Percentiles rank a stretch among this genome's conserved stretches.
Conservation (phyloP, 352 stramenopile species). For the Phytophthora fragariaefolia region DNA sequence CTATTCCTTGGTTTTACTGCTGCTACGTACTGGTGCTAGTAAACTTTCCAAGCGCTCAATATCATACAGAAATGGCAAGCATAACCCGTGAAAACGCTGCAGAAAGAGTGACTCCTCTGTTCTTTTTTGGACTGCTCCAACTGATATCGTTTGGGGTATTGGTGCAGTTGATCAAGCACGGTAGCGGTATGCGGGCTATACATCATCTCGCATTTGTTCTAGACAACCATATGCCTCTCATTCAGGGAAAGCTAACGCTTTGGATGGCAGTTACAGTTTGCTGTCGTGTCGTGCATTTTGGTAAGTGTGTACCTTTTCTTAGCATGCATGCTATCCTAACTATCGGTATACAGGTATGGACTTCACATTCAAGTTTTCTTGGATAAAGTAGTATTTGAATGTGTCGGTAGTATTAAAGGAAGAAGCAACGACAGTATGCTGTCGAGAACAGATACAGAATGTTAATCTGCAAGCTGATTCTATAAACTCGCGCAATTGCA, state of each 20-base stretch:
- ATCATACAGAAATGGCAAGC: conserved; percentile 6
- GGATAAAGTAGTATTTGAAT: background rate
- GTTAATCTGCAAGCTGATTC: too few species aligned
- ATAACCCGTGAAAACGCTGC: conserved; percentile 3
- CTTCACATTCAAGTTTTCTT: background rate
- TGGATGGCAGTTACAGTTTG: conserved; percentile 31
- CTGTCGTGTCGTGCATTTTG: conserved; percentile 23
- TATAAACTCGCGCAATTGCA: too few species aligned
- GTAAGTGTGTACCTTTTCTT: conserved; percentile 8
- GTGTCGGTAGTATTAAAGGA: too few species aligned
- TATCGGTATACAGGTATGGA: background rate
- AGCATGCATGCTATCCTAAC: background rate
- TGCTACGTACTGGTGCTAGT: conserved; percentile 20
- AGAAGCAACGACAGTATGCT: too few species aligned
- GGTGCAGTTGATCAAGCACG: conserved; percentile 11
- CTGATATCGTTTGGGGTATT: conserved; percentile 25
- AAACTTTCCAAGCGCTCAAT: conserved; percentile 21
- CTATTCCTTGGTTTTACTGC: conserved; percentile 37
- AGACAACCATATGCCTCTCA: conserved; percentile 23
- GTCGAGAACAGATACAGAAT: too few species aligned
- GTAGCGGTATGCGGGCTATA: conserved; percentile 15
- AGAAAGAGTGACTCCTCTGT: conserved; percentile 3
- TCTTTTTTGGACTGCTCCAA: conserved; percentile 24
- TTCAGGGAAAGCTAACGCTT: conserved; percentile 33
- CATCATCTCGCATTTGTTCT: conserved; percentile 39